Conservation (phyloP, 78 protist species). For the Chrysochromulina tobinii region DNA sequence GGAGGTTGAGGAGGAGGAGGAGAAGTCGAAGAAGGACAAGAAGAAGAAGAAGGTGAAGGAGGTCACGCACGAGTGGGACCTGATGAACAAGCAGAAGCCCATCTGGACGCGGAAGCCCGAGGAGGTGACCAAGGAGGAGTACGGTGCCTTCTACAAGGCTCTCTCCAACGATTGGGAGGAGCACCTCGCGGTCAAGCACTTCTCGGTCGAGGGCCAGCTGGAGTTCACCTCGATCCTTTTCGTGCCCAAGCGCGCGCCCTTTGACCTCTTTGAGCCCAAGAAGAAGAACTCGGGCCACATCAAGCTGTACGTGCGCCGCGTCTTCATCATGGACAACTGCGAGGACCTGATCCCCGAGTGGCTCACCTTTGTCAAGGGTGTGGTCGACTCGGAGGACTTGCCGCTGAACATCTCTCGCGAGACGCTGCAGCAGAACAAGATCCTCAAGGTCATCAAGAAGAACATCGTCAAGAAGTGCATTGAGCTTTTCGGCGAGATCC, state of each 20-base stretch:
- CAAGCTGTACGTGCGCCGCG: constrained; percentile 98
- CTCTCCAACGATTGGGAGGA: constrained; percentile 99
- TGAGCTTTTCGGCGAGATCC: constrained; percentile 94
- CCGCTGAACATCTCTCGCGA: constrained; percentile 99
- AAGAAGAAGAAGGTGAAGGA: constrained; percentile 77
- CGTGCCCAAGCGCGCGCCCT: constrained; percentile 98
- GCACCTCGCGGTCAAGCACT: constrained; percentile 98
- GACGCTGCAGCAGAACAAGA: constrained; percentile 98
- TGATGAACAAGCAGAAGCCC: constrained; percentile 98
- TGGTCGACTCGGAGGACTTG: constrained; percentile 99
- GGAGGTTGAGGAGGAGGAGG: constrained; percentile 52
- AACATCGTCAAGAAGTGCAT: constrained; percentile 97
- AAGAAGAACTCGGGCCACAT: constrained; percentile 97
- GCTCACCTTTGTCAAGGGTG: constrained; percentile 96
- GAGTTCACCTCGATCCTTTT: constrained; percentile 97
- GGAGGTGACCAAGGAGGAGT: constrained; percentile 98
- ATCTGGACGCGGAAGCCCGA: constrained; percentile 97
- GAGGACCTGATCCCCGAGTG: constrained; percentile 98
- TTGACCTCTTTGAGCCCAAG: constrained; percentile 95
- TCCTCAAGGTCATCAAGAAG: constrained; percentile 97
- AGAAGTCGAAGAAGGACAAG: constrained; percentile 47
- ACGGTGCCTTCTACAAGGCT: constrained; percentile 98
- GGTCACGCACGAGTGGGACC: constrained; percentile 86
- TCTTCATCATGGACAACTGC: constrained; percentile 99
- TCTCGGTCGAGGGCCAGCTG: constrained; percentile 97